A percentile compares a stretch with the other conserved stretches of the same genome.
phyloP scores from a whole-genome alignment of 768 basidiomycete species.

The Hebeloma cylindrosporum region DNA sequence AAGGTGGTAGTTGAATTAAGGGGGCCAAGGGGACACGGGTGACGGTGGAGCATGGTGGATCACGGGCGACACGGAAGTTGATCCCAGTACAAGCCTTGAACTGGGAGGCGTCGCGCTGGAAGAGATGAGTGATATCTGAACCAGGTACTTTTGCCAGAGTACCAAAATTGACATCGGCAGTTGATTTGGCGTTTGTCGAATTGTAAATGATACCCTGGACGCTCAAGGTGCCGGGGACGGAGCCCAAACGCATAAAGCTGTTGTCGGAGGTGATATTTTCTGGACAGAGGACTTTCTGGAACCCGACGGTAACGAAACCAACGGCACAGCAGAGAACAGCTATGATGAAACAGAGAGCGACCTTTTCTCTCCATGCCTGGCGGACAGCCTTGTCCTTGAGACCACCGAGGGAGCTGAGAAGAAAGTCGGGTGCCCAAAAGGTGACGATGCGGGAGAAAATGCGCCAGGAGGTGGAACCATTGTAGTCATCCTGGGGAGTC shows the following conservation, averaged over 20 bases:
- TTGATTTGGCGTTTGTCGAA: conserved; percentile 52
- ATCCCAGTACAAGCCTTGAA: conserved; percentile 66
- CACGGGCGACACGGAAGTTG: conserved; percentile 66
- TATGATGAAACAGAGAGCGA: conserved; percentile 88
- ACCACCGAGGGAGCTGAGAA: conserved; percentile 74
- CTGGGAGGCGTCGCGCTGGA: conserved; percentile 65
- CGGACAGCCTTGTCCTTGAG: conserved; percentile 73
- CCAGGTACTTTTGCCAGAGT: conserved; percentile 60
- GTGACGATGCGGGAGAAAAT: conserved; percentile 78
- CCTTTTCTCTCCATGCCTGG: conserved; percentile 98
- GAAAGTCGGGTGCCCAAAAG: conserved; percentile 85
- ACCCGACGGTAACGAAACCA: conserved; percentile 93
- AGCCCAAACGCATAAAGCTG: conserved; percentile 56
- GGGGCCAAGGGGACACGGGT: conserved; percentile 67
- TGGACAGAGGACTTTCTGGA: conserved; percentile 91
- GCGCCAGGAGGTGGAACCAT: conserved; percentile 68
- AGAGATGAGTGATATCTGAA: conserved; percentile 88
- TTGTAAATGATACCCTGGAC: conserved; percentile 80
- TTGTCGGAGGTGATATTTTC: conserved; percentile 42
- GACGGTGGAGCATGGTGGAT: conserved; percentile 63
- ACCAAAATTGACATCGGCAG: conserved; percentile 56
- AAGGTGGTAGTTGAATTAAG: conserved; percentile 60
- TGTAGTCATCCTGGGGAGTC: conserved; percentile 35
- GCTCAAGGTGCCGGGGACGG: conserved; percentile 62
- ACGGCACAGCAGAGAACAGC: conserved; percentile 71